Base-by-base conservation (phyloP, 2,329 filamentous ascomycete genomes). In the Trichoderma sp. region DNA sequence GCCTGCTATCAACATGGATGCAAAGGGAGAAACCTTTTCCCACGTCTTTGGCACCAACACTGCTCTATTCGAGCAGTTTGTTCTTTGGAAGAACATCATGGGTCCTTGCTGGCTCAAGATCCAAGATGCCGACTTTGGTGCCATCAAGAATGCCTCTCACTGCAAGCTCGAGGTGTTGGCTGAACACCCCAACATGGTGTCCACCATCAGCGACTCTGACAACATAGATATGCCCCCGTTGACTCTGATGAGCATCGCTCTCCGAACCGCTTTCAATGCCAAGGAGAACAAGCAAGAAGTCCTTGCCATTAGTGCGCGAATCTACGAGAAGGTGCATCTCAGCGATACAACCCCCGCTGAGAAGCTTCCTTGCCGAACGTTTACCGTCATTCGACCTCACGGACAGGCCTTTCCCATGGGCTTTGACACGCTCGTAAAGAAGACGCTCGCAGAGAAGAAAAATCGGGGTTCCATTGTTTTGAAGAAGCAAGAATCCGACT, bases 11-110 rank as follows among this genome's bases (percentile, higher is more conserved):
- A 89, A 94, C n/a, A 87, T 90, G 71, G 92, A 93, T 77, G 85
- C 90, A 6, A 90, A 88, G 56, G 97, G 97, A 33, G 92, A 97
- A 83, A 98, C 97, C 0, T 99, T 96, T 82, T 98, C 96, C 1
- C 94, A 94, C 78, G 93, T 98, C 29, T 99, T 99, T 79, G 97
- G 97, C 33, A 93, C 93, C 75, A 98, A 97, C 83, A 99, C 97
- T 0, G 92, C 94, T 1, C 88, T 99, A 0, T 99, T 99, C 80
- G 97, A 99, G 84, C 97, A 99, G 80, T 99, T 99, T 82, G 97
- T 99, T 24, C 89, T 99, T 6, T 98, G 95, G 94, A 98, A 98
- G 86, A 97, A 98, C 82, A 94, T 99, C 80, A 99, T 98, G 96
- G 97, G 97, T 1, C 97, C 97, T 35, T 98, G 97, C 83, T 99